A percentile compares a stretch with the other conserved stretches of the same genome.
phyloP scores from a whole-genome alignment of 176 grass and related monocot genomes.

The Carex scoparia region DNA sequence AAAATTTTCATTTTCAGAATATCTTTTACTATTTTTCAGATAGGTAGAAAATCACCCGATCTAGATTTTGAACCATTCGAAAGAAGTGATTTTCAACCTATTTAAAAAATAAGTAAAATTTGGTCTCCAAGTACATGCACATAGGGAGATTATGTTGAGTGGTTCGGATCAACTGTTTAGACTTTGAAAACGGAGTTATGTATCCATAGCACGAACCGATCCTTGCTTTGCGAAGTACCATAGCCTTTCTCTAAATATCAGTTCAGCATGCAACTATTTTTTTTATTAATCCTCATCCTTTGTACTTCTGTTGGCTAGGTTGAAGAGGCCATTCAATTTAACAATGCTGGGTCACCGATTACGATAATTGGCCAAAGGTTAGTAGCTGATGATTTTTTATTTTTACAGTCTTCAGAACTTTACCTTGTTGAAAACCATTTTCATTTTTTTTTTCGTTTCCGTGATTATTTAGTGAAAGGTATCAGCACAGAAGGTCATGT shows the following conservation, averaged over 20 bases:
- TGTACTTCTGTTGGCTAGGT: conserved; percentile 34
- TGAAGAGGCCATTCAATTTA: conserved; percentile 68
- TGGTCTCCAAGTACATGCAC: too few species aligned
- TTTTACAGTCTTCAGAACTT: background rate
- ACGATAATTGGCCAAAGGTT: conserved; percentile 43
- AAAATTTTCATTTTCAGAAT: too few species aligned
- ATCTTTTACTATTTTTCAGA: too few species aligned
- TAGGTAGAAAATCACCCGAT: too few species aligned
- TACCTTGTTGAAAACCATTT: background rate
- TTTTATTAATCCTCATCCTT: background rate
- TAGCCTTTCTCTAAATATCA: background rate
- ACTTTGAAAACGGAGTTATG: too few species aligned
- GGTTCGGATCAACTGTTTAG: too few species aligned
- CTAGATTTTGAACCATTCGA: too few species aligned
- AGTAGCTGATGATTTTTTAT: conserved; percentile 11
- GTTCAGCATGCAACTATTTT: background rate
- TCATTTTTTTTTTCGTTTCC: conserved; percentile 4
- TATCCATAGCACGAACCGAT: too few species aligned
- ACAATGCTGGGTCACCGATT: conserved; percentile 24
- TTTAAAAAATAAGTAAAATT: too few species aligned
- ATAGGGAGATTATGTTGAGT: too few species aligned
- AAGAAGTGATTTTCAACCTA: too few species aligned
- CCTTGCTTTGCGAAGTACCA: too few species aligned
- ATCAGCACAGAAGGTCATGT: conserved; percentile 77
- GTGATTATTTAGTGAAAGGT: conserved; percentile 51